phyloP scores from a whole-genome alignment of 441 rosid genomes.

The Kokia cookei region DNA sequence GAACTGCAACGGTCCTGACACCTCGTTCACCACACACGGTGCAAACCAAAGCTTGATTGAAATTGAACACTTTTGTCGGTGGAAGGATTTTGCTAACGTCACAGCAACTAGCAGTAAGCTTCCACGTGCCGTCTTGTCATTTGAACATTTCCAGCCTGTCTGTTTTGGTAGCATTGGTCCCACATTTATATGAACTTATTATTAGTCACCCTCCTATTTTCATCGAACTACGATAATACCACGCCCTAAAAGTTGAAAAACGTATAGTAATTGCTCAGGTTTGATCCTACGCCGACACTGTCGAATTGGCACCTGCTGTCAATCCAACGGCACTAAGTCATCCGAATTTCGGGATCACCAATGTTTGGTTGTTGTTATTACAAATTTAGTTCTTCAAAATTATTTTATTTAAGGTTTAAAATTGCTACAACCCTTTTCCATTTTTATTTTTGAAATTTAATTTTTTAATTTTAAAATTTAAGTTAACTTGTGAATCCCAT shows the following conservation, averaged over 20 bases:
- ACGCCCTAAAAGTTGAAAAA: background rate
- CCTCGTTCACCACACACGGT: too few relatives aligned
- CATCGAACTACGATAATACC: background rate
- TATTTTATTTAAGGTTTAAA: too few relatives aligned
- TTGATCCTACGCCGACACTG: constrained; percentile 4
- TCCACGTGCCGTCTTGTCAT: constrained; percentile 10
- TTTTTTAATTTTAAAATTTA: too few relatives aligned
- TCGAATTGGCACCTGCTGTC: background rate
- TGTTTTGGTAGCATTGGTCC: background rate
- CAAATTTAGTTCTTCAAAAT: too few relatives aligned
- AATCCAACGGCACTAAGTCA: background rate
- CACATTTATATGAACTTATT: too few relatives aligned
- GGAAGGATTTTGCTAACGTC: background rate
- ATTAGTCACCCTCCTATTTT: background rate
- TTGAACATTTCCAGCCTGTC: background rate
- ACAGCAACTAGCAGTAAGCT: background rate
- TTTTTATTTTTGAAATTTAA: too few relatives aligned
- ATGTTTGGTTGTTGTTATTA: background rate
- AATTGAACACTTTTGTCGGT: too few relatives aligned
- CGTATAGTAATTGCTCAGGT: too few relatives aligned
- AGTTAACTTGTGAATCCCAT: too few relatives aligned
- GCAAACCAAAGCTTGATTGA: too few relatives aligned
- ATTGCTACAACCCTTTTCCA: too few relatives aligned
- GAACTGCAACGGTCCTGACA: too few relatives aligned
- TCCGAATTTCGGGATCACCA: background rate